These are phyloP conservation scores for Cucumis melo DNA, from an alignment of 306 rosid genomes.

Conservation along the genomic window DNA sequence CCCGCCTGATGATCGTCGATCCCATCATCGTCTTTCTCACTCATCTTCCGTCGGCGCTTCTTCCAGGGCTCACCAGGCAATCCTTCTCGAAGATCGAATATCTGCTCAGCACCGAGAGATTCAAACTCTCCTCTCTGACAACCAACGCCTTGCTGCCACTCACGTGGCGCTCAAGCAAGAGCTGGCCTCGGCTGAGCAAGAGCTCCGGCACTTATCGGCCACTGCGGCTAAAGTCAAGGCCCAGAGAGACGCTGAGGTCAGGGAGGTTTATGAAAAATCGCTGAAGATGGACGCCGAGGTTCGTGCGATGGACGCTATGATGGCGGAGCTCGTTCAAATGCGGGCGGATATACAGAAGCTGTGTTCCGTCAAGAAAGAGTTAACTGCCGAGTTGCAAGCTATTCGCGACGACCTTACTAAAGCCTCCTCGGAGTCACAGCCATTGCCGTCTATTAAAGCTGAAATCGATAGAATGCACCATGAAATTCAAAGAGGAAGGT, in stretches of 20 bases:
- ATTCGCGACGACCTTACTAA: conserved; percentile 27
- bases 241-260: conserved; percentile 54
- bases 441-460: conserved; percentile 25
- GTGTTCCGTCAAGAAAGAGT: conserved; percentile 28
- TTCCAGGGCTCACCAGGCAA: conserved; percentile 14
- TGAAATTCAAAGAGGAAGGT: conserved; percentile 86
- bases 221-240: conserved; percentile 39
- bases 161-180: conserved; percentile 87
- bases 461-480: conserved; percentile 42
- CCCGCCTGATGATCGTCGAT: conserved; percentile 13
- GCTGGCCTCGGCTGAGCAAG: conserved; percentile 42
- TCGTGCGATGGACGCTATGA: conserved; percentile 45
- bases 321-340: conserved; percentile 42
- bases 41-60: conserved; percentile 15
- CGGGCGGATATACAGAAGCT: conserved; percentile 36
- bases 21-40: conserved; percentile 18
- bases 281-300: conserved; percentile 56
- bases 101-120: conserved; percentile 53
- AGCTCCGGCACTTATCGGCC: conserved; percentile 41
- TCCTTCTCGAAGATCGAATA: conserved; percentile 46
- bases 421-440: conserved; percentile 30
- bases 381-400: conserved; percentile 28
- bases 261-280: conserved; percentile 61
- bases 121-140: conserved; percentile 60
- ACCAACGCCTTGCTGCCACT: conserved; percentile 70